Base-by-base conservation (phyloP, 2,329 filamentous ascomycete species). In the Fusarium liriodendri region DNA sequence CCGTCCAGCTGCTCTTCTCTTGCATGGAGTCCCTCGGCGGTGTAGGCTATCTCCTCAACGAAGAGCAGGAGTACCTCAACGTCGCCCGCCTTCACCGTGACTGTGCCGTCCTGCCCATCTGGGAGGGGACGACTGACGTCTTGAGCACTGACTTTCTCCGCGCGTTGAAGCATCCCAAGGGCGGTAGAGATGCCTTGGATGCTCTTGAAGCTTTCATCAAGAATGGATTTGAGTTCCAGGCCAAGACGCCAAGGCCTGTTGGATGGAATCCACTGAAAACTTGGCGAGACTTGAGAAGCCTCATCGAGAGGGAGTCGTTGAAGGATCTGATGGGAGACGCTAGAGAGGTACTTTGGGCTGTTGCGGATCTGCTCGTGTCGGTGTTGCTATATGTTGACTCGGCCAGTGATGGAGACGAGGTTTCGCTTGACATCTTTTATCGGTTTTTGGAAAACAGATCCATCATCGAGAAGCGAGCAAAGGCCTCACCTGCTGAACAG, bases 41-140 rank as follows among this genome's bases (percentile, higher is more conserved):
- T 1, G 88, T 93, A 1, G 91, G 92, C 0, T 93, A 93, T 74
- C 86, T 92, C 27, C 85, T 91, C 76, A 92, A 92, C 74, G 85
- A 88, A 40, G 88, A 90, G 67, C 88, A 90, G 67, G 89, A 91
- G 59, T 87, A 90, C 40, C 83, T 93, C 66, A 95, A 94, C 76
- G 83, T 94, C 5, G 87, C 92, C 0, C 87, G 91, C 8, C 83
- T 94, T 1, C 90, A 90, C 75, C 87, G 93, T 9, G 92, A 94
- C 75, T 89, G 87, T 2, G 85, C 83, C 9, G 92, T 94, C 4
- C 82, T 89, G 60, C 87, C 89, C 16, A 94, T 94, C 58, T 93
- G 91, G 91, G 92, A 93, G 80, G 91, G 92, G 1, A 94, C 93
- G 0, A 93, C 92, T 0, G 92, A 94, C 76, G 91, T 95, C 7